phyloP scores from a whole-genome alignment of 106 monocot species.

The Gastrodia elata region DNA sequence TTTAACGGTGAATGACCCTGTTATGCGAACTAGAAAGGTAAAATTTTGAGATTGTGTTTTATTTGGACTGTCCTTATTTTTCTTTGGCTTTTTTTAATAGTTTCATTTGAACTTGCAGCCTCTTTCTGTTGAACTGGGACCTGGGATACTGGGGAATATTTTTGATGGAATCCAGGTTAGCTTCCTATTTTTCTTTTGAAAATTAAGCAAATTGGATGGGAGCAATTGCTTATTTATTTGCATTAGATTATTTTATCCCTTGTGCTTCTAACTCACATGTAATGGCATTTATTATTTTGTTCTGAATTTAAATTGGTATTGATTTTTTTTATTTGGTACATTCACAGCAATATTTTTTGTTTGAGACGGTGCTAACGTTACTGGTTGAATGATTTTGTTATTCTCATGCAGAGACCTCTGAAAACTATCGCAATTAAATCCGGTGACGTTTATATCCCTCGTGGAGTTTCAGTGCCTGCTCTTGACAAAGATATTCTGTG shows the following conservation, averaged over 20 bases:
- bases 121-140: slow-evolving; percentile 96
- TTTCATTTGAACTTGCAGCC: slow-evolving; percentile 40
- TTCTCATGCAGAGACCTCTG: slow-evolving; percentile 50
- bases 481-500: slow-evolving; percentile 86
- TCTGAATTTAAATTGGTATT: neutral
- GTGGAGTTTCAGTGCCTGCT: slow-evolving; percentile 97
- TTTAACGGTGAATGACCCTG: slow-evolving; percentile 94
- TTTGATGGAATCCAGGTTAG: slow-evolving; percentile 99
- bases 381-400: neutral
- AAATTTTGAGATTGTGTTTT: neutral
- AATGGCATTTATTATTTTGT: neutral
- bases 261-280: neutral
- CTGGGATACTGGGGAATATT: slow-evolving; percentile 98
- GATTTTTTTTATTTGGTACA: neutral
- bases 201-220: neutral
- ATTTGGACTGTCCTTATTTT: neutral
- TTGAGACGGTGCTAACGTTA: neutral
- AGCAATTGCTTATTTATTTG: neutral
- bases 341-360: neutral
- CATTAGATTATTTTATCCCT: neutral
- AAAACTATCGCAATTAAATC: slow-evolving; percentile 96
- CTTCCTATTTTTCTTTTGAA: neutral
- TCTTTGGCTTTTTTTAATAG: neutral
- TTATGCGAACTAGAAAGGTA: slow-evolving; percentile 92
- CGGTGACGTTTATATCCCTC: slow-evolving; percentile 96